A percentile compares a stretch with the other conserved stretches of the same genome.
Evolutionary conservation across 2,329 filamentous ascomycete genomes (phyloP).

Genomic region (Sarocladium brachiariae): DNA sequence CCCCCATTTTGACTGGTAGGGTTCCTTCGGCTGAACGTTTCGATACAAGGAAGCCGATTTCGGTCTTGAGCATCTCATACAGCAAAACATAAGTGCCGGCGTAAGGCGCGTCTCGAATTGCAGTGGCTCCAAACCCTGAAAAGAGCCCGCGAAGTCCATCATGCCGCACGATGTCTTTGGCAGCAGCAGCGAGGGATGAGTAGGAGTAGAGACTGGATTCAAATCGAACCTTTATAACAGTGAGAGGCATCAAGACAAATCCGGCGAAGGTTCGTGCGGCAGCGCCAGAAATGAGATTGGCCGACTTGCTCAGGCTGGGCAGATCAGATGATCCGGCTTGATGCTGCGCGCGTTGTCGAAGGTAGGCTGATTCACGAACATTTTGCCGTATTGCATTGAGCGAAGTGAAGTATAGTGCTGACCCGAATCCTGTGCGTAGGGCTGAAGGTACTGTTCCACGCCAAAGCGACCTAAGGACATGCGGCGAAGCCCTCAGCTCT

Average conservation of each 20-base stretch:
- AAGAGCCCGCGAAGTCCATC: constrained; percentile 84
- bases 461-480: constrained; percentile 68
- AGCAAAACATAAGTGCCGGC: constrained; percentile 91
- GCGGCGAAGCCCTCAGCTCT: constrained; percentile 49
- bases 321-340: constrained; percentile 57
- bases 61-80: constrained; percentile 77
- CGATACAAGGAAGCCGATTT: constrained; percentile 32
- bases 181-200: constrained; percentile 65
- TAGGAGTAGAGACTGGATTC: constrained; percentile 85
- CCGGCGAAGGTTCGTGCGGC: constrained; percentile 79
- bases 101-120: constrained; percentile 91
- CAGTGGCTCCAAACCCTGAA: constrained; percentile 86
- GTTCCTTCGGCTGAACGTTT: constrained; percentile 10
- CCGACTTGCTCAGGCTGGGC: constrained; percentile 74
- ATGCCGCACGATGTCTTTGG: constrained; percentile 62
- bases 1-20: constrained; percentile 20
- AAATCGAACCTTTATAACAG: constrained; percentile 93
- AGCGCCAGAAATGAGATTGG: constrained; percentile 81
- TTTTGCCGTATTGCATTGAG: constrained; percentile 75
- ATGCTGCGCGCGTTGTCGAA: constrained; percentile 17
- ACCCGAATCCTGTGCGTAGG: constrained; percentile 88
- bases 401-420: constrained; percentile 86
- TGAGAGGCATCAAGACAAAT: constrained; percentile 90
- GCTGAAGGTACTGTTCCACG: constrained; percentile 87
- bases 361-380: constrained; percentile 28